Base-by-base conservation (phyloP, 805 yeast genomes). In the Candida glaebosa region DNA sequence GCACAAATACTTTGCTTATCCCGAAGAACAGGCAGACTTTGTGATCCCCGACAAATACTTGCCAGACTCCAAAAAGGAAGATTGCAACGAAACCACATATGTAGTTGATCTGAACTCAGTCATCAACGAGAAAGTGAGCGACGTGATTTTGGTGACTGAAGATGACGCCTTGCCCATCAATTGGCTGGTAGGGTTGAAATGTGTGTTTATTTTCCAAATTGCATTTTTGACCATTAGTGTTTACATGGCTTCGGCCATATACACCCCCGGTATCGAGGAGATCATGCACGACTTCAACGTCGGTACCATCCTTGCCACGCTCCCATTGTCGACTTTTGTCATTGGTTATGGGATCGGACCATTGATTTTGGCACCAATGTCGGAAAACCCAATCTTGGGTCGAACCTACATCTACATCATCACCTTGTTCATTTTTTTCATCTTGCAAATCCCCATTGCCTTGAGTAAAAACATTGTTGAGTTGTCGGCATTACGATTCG, bases 281-380 rank as follows among this genome's bases (percentile, higher is more conserved):
- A 53, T 81, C 19, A 67, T 63, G 57, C 57, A 58, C 19, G 73
- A 77, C 34, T 76, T 78, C 49, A 46, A 59, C n/a, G 68, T 75
- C 4, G 61, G 73, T 12, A 58, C 58, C 24, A 71, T 68, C 4
- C 66, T 67, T 4, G 78, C 79, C 0, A 61, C 73, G 1, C 60
- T 81, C 26, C 79, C 81, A 2, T 63, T 81, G 49, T 61, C 82
- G 0, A 46, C 78, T 30, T 81, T 74, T 47, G 80, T 80, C 5
- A 49, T 79, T 20, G 86, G 84, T 7, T 79, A 81, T 51, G 85
- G 81, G 39, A 38, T 78, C 15, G 84, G 84, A 1, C 84, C 84
- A 2, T 63, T 80, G 64, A 46, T 78, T 2, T 74, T 78, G 40
- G 73, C 82, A 0, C 85, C 86, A 3, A 48, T 81, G 45, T 73